Evolutionary conservation across 139 green algal species (phyloP).

Genomic region (Chlamydomonas eustigma): DNA sequence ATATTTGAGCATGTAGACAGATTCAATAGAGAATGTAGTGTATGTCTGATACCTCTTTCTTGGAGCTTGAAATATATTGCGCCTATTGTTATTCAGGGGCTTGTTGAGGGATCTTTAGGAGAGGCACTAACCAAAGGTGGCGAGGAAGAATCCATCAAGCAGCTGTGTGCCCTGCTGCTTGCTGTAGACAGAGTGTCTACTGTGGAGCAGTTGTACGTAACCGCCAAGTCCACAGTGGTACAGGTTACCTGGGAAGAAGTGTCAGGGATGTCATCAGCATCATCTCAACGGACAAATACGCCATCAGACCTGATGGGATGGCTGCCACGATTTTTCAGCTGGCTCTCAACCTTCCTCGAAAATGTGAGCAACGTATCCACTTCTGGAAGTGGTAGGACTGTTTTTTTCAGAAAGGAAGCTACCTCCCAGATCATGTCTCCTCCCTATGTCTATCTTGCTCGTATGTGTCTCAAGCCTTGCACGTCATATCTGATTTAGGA

Average conservation of each 20-base stretch:
- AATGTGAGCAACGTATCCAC: too few relatives aligned
- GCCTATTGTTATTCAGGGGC: constrained; percentile 18
- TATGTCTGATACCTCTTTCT: too few relatives aligned
- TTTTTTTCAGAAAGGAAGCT: too few relatives aligned
- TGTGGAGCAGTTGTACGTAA: constrained; percentile 63
- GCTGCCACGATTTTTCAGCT: neutral
- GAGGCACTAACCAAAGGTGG: constrained; percentile 53
- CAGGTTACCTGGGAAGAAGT: constrained; percentile 38
- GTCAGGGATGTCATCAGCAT: too few relatives aligned
- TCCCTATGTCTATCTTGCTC: too few relatives aligned
- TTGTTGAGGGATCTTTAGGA: constrained; percentile 68
- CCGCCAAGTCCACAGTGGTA: constrained; percentile 44
- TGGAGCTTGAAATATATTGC: too few relatives aligned
- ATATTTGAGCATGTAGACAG: too few relatives aligned
- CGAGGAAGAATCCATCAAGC: constrained; percentile 22
- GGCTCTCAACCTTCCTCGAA: neutral
- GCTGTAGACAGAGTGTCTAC: constrained; percentile 42
- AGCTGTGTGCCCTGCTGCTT: constrained; percentile 50
- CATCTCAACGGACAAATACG: too few relatives aligned
- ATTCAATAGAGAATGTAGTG: too few relatives aligned
- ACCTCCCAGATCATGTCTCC: too few relatives aligned
- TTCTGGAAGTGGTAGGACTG: too few relatives aligned
- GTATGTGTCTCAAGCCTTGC: neutral
- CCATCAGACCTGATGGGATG: neutral
- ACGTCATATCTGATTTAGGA: neutral